Evolutionary conservation across 2,329 filamentous ascomycete genomes (phyloP), one percentile per base, ranked within the genome.

Genomic region (Botrytis aclada): DNA sequence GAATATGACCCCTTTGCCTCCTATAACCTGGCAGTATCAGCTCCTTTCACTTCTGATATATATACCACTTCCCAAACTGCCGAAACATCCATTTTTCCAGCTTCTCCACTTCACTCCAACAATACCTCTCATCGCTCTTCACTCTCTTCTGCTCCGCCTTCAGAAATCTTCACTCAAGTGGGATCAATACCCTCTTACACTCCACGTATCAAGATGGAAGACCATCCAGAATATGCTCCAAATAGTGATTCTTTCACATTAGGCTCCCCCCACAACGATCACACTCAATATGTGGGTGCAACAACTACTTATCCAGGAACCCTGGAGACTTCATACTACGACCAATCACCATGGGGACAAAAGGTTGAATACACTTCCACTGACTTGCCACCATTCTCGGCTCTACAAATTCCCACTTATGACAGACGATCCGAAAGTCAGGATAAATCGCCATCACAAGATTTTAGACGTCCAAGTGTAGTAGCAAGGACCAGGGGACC

Each of bases 1-100:
- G 86, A 87, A 63, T 89, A 88, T 78, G 85, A 86, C 76, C 80
- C 84, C 43, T 89, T 87, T 77, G 82, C 82, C 74, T 81, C 82
- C 72, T 88, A 87, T 77, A 83, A 85, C 51, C 77, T 82, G 39
- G 79, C 81, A 70, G 78, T 85, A 74, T 78, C 83, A 72, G 75
- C 81, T 32, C 75, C 84, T 4, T 88, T 87, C 76, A 82, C 80
- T 74, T 83, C 85, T 77, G 84, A 86, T 74, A 77, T 84, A 72
- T 88, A 88, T 78, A 58, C 67, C 22, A 78, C 82, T 41, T 77
- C 82, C 45, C 82, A 84, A 69, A 78, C 81, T 56, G 78, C 80
- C 61, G 83, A 84, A 72, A 77, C 77, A 20, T 69, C 76, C 10
- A 74, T 78, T 41, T 75, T 79, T 43, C 77, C 79, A 64, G 74